Conservation (phyloP, 495 filamentous ascomycete genomes). For the Penicillium cinerascens region DNA sequence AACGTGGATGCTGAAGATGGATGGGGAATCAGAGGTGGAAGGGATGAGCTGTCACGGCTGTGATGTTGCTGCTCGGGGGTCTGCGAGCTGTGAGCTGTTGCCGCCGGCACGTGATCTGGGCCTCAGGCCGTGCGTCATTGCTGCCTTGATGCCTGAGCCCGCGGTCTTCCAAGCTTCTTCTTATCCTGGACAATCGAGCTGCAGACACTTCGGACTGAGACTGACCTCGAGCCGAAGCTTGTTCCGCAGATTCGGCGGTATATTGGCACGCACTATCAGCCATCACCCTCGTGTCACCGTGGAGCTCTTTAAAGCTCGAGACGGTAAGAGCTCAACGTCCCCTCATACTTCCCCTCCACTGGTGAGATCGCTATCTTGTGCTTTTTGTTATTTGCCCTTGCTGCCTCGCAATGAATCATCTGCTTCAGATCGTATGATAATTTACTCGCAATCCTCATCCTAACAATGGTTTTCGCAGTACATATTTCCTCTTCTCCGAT, state of each 20-base stretch:
- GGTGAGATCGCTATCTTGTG: constrained; percentile 10
- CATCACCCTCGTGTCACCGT: not conserved
- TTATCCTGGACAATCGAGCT: not conserved
- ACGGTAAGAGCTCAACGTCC: not conserved
- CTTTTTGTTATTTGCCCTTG: not conserved
- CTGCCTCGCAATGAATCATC: not conserved
- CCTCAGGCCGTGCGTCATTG: constrained; percentile 28
- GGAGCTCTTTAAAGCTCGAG: not conserved
- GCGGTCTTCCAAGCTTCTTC: not conserved
- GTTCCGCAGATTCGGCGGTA: not conserved
- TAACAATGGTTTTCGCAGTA: not conserved
- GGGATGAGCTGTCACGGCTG: constrained; percentile 21
- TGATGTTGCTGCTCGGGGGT: constrained; percentile 16
- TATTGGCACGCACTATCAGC: not conserved
- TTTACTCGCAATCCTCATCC: not conserved
- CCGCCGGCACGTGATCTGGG: constrained; percentile 22
- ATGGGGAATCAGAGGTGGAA: constrained; percentile 11
- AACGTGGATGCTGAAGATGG: not conserved
- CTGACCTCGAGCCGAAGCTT: not conserved
- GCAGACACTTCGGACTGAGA: constrained; percentile 1
- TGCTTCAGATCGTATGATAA: not conserved
- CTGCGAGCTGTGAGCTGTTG: constrained; percentile 30
- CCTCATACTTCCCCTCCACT: constrained; percentile 23
- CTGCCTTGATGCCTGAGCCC: constrained; percentile 19
- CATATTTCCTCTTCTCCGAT: not conserved